Percentiles rank a stretch among this genome's conserved stretches.
Evolutionary conservation across 2,329 filamentous ascomycete species (phyloP).

Genomic region (Talaromyces sp.): DNA sequence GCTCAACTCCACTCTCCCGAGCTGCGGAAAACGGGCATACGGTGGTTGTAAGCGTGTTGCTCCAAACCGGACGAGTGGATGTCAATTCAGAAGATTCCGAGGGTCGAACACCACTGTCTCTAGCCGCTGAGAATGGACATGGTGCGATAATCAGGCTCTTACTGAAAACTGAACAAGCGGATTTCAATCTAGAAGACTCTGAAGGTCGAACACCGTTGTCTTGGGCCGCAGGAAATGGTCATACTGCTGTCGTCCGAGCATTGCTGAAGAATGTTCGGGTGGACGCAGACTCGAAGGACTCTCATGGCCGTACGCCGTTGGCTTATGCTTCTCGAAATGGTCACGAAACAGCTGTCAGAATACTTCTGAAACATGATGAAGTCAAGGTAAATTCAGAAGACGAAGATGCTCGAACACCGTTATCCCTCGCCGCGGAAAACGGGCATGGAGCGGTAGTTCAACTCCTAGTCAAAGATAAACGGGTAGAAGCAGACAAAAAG

Average conservation of each 20-base stretch:
- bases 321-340: background rate
- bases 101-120: background rate
- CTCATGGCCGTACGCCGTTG: background rate
- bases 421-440: slow-evolving; percentile 7
- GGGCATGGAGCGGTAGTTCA: slow-evolving; percentile 5
- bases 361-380: background rate
- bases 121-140: slow-evolving; percentile 7
- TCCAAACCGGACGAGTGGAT: background rate
- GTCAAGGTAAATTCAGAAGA: background rate
- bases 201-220: background rate
- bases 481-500: background rate
- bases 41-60: background rate
- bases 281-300: background rate
- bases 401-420: background rate
- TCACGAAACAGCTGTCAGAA: background rate
- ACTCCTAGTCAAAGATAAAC: background rate
- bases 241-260: background rate
- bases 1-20: background rate
- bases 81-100: background rate
- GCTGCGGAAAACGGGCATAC: background rate
- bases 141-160: background rate
- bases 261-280: background rate
- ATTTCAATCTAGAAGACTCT: background rate
- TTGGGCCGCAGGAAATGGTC: slow-evolving; percentile 1
- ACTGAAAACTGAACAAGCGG: background rate